These are phyloP conservation scores for Mycena vulgaris DNA, from an alignment of 768 basidiomycete genomes.

Conservation along the genomic window DNA sequence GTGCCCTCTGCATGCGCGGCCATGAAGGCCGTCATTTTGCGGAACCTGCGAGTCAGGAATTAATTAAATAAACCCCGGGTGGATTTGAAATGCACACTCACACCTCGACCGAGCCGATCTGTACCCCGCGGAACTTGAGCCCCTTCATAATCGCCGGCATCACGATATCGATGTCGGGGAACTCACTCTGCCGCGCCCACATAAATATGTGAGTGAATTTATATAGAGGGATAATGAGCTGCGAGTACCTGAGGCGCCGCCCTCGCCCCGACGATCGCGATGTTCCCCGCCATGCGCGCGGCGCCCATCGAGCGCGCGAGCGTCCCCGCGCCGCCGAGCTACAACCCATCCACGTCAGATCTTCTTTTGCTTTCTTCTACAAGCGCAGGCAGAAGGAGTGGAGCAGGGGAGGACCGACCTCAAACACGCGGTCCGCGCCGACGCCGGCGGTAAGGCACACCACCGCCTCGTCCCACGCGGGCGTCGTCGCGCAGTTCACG, in stretches of 20 bases:
- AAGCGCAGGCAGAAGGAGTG: no score
- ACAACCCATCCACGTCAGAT: no score
- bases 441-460: conserved; percentile 47
- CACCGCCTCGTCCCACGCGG: conserved; percentile 65
- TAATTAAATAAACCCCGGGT: no score
- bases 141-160: conserved; percentile 50
- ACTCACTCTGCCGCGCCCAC: not conserved
- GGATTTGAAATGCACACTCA: conserved; percentile 24
- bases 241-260: not conserved
- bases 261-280: not conserved
- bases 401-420: conserved; percentile 11
- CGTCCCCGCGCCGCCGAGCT: no score
- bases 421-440: conserved; percentile 33
- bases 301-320: no score
- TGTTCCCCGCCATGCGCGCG: no score
- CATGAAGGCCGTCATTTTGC: conserved; percentile 60
- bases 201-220: no score
- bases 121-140: conserved; percentile 63
- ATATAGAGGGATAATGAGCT: not conserved
- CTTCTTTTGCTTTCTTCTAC: no score
- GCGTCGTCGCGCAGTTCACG: conserved; percentile 65
- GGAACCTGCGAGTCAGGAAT: conserved; percentile 50
- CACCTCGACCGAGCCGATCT: conserved; percentile 61
- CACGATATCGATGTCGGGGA: conserved; percentile 47
- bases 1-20: conserved; percentile 49